Base-by-base conservation (phyloP, 306 rosid genomes). In the Pyrus betulifolia region DNA sequence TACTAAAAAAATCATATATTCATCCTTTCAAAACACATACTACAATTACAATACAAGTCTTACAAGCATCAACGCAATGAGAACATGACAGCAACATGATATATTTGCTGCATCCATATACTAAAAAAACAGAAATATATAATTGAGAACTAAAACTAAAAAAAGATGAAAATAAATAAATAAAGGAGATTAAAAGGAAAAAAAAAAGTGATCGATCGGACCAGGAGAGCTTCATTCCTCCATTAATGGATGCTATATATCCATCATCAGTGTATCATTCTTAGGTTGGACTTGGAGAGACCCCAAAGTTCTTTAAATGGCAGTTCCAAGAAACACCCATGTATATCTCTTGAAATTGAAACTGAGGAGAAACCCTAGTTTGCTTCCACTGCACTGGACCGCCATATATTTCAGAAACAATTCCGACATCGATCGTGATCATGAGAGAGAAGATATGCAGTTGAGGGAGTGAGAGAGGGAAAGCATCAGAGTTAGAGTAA, bases 171-270 rank as follows among this genome's bases (percentile, higher is more conserved):
- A 1, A 1, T 9, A 19, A 8, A 19, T 2, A 58, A 22, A 18
- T 3, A 9, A 42, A 42, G 45, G 31, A 22, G 19, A 25, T 11
- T 14, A 25, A 30, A 63, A 21, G 18, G 40, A 45, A 33, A 66
- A 30, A 18, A n/a, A 19, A 22, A 8, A 8, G 58, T 62, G 68
- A 33, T 58, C 15, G 62, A 58, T 91, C 93, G 96, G 96, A 91
- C 96, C 96, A 83, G 84, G 89, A 86, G 76, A 76, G 90, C 92
- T 82, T 83, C 87, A 91, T 91, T 91, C 96, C 96, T 92, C 86
- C 44, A 23, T 30, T 38, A 64, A 8, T 55, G 77, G 79, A 42
- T 74, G 30, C 19, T 49, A 49, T 14, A 51, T 51, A 51, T 2
- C 55, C 55, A 51, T 51, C 19, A 15, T 42, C 45, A 42, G 45